Evolutionary conservation across 1,284 basidiomycete genomes (phyloP).

Genomic region (Cutaneotrichosporon cyanovorans): DNA sequence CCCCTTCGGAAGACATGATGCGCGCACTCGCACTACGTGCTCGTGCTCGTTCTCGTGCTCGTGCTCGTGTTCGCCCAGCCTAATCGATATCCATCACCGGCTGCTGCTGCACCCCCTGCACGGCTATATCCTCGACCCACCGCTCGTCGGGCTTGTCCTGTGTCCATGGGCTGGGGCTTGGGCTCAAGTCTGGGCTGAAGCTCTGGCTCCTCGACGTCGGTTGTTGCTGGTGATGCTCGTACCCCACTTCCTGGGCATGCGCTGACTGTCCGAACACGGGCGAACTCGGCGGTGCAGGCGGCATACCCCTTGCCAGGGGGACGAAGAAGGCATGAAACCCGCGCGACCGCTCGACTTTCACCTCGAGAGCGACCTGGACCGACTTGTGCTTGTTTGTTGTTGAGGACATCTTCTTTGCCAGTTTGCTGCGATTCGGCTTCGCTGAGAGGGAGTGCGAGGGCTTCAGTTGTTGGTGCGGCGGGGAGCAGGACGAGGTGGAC

Average conservation of each 20-base stretch:
- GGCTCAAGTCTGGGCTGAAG: neutral
- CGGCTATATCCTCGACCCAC: slow-evolving; percentile 37
- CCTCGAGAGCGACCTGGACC: slow-evolving; percentile 36
- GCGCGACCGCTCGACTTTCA: slow-evolving; percentile 37
- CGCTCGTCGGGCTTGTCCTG: slow-evolving; percentile 18
- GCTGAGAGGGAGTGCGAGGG: slow-evolving; percentile 7
- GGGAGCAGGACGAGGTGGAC: neutral
- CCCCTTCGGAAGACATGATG: no score
- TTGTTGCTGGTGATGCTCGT: neutral
- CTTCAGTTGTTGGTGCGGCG: slow-evolving; percentile 2
- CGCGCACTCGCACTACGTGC: no score
- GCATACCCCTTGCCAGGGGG: slow-evolving; percentile 27
- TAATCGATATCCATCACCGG: slow-evolving; percentile 30
- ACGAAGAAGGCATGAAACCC: slow-evolving; percentile 42
- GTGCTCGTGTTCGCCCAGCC: neutral
- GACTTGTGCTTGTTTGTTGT: slow-evolving; percentile 25
- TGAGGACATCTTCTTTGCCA: slow-evolving; percentile 28
- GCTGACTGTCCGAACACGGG: slow-evolving; percentile 24
- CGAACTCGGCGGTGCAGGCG: slow-evolving; percentile 33
- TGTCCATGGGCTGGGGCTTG: slow-evolving; percentile 11
- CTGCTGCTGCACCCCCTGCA: slow-evolving; percentile 12
- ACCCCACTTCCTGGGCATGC: slow-evolving; percentile 5
- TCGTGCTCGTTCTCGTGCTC: no score
- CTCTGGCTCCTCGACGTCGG: neutral
- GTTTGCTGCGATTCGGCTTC: slow-evolving; percentile 18